These are phyloP conservation scores for Podospora sp. DNA, from an alignment of 495 filamentous ascomycete species.

Conservation along the genomic window DNA sequence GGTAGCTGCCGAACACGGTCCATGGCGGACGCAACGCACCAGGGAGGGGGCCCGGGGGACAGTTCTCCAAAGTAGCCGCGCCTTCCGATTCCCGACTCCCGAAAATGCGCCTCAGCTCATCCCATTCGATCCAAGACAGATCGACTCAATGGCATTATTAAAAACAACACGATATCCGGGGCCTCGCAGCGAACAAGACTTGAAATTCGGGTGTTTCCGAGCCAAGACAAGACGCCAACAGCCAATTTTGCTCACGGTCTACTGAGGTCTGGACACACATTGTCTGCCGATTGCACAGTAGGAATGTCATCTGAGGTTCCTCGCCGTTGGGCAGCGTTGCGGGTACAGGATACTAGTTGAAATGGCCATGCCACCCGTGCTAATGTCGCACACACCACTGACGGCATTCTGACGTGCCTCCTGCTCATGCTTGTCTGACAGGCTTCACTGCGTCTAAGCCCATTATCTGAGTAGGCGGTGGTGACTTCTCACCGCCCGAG, in stretches of 20 bases:
- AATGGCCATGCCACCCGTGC: not conserved
- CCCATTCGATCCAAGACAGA: not conserved
- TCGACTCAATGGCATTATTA: not conserved
- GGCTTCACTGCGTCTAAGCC: not conserved
- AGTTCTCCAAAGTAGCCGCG: not conserved
- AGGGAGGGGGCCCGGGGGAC: too few species aligned
- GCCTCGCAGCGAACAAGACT: not conserved
- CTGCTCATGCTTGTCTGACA: not conserved
- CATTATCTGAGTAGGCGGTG: not conserved
- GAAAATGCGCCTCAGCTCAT: not conserved
- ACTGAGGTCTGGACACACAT: not conserved
- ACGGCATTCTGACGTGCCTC: not conserved
- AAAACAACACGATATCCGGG: not conserved
- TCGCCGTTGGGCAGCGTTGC: not conserved
- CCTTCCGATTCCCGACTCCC: not conserved
- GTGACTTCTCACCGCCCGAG: not conserved
- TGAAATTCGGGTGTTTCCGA: not conserved
- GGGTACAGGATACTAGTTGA: not conserved
- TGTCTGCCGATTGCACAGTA: not conserved
- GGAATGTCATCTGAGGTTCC: not conserved
- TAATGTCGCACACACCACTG: not conserved
- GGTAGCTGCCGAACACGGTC: constrained; percentile 6
- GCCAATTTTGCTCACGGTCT: not conserved
- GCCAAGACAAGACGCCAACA: not conserved
- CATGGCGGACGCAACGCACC: not conserved